Evolutionary conservation across 345 rosid genomes (phyloP), one percentile per base, ranked within the genome.

Genomic region (Arabidopsis thaliana): DNA sequence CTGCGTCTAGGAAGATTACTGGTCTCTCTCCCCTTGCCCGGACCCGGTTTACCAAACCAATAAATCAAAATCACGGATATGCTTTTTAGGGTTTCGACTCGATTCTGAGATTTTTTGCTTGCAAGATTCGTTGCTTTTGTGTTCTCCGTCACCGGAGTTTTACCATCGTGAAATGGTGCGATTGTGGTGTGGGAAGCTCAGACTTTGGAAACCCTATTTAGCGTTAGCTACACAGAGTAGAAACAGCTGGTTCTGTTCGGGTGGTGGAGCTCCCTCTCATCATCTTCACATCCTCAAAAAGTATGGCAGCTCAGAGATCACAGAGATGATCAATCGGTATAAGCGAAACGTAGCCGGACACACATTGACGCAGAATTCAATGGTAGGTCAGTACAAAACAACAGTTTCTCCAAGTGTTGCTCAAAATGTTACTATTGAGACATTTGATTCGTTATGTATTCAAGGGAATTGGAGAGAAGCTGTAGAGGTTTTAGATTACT

Each of bases 211-310:
- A 23, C 11, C 65, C 11, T 38, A 38, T 38, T 23, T 23, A 40
- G 33, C 22, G 3, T 61, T 61, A 10, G 37, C 50, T 13, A 62
- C 37, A 7, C 36, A 25, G 13, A 25, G 4, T 14, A 5, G 13
- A 24, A 62, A 6, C 51, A 12, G 13, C 51, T 25, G 67, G 20
- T 62, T 62, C 51, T 13, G 51, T 62, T 62, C 36, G 12, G 4
- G 23, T 42, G 4, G 23, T 42, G 10, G 1, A 40, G 37, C 51
- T 13, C 10, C 41, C 12, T 41, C 34, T 22, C 33, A 24, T 41
- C 22, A n/a, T 36, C 64, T 20, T 20, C 30, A 9, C 3, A 55
- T 2, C 28, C 45, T 37, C 64, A 4, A 0, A 20, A 5, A 30
- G 5, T 30, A 14, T 30, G 59, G 59, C 59, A 53, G 40, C 37